Percentiles rank a stretch among this genome's conserved stretches.
These are phyloP conservation scores for Claviceps quebecensis DNA, from an alignment of 2,329 filamentous ascomycete genomes.

Conservation along the genomic window DNA sequence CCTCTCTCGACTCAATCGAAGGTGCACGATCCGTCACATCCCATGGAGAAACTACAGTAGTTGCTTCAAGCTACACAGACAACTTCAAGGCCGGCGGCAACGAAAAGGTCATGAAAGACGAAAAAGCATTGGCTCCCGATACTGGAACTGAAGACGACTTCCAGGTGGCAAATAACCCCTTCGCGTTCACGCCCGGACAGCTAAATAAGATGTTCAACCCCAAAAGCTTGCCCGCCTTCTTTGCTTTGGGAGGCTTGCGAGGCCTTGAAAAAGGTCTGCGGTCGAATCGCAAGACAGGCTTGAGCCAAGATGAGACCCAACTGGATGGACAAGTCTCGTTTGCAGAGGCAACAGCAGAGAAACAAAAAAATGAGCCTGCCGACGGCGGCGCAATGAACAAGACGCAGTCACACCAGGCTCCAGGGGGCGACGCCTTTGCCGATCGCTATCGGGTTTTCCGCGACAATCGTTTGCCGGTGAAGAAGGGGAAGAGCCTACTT, in stretches of 20 bases:
- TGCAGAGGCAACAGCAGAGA: constrained; percentile 45
- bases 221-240: constrained; percentile 72
- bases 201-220: constrained; percentile 81
- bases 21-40: constrained; percentile 43
- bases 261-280: constrained; percentile 71
- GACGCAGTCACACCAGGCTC: constrained; percentile 4
- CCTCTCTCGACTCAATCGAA: constrained; percentile 56
- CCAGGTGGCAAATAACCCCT: constrained; percentile 62
- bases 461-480: constrained; percentile 59
- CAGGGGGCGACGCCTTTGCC: constrained; percentile 27
- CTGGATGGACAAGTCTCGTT: constrained; percentile 57
- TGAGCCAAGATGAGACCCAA: constrained; percentile 61
- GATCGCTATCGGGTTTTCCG: constrained; percentile 58
- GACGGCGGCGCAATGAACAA: background rate
- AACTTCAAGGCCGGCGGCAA: constrained; percentile 28
- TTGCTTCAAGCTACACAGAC: constrained; percentile 29
- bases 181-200: constrained; percentile 73
- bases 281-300: constrained; percentile 54
- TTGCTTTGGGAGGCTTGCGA: constrained; percentile 59
- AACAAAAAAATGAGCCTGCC: constrained; percentile 19
- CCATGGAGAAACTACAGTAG: constrained; percentile 49
- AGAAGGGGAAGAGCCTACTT: constrained; percentile 60
- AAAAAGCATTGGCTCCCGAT: constrained; percentile 61
- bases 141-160: constrained; percentile 66
- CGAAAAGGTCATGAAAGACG: constrained; percentile 46